Base-by-base conservation (phyloP, 1,284 basidiomycete genomes). In the Cutaneotrichosporon cavernicola region DNA sequence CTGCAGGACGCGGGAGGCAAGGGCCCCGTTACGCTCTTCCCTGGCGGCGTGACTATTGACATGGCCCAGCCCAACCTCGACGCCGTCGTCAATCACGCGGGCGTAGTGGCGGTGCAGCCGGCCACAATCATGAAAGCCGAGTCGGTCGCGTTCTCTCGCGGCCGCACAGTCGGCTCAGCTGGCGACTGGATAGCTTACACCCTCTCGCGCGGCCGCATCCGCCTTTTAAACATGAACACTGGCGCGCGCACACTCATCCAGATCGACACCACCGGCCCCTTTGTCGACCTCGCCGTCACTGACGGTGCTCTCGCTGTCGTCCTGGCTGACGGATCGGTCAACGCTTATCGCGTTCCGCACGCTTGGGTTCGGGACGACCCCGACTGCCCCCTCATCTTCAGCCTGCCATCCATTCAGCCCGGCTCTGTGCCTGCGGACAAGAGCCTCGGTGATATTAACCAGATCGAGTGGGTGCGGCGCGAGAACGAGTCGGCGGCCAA, bases 171-270 rank as follows among this genome's bases (percentile, higher is more conserved):
- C 6, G 76, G 64, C 0, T 55, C 73, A n/a, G 76, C 76, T 14
- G 34, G 60, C 11, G 65, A 53, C 16, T 79, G 73, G 72, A 57
- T 79, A 13, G 76, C 72, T 0, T 79, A 79, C 64, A 68, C 72
- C 3, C 60, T 77, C 18, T 60, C 71, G 0, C 71, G 71, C 62
- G 77, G 74, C 10, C 70, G 74, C 13, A 65, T 78, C 30, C 67
- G 77, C 18, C 65, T 78, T 11, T 72, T 78, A 43, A 75, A 78
- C 67, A 61, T 62, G 43, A 36, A 40, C 2, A 69, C 74, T 18
- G 77, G 73, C n/a, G 72, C 73, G 14, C 71, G 72, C 26, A 64
- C 72, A 14, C 58, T 75, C 8, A 66, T 77, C 46, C 70, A 73
- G 58, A 64, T 73, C 8, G 66, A 68, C 2, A 56, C 60, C 8